Conservation (phyloP, 306 rosid species). For the Dicorynia guianensis region DNA sequence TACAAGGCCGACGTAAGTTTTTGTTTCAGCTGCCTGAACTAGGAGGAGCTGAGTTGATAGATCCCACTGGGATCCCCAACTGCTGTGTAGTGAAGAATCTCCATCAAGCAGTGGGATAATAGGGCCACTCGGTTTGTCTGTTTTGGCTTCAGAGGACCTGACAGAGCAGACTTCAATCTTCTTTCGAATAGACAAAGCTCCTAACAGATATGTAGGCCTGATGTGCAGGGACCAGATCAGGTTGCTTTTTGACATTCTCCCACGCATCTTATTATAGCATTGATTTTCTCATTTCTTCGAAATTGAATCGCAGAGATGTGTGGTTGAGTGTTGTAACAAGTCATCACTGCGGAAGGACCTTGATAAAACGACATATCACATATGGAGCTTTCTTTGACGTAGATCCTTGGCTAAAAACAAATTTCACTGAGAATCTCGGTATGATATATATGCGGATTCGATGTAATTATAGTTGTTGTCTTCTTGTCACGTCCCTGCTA, state of each 20-base stretch:
- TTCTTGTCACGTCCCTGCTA: neutral
- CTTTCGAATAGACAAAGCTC: conserved; percentile 54
- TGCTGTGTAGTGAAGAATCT: conserved; percentile 52
- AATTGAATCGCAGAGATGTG: neutral
- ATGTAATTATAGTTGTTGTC: neutral
- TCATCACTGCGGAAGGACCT: conserved; percentile 61
- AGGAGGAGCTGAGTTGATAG: conserved; percentile 50
- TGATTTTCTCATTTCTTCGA: neutral
- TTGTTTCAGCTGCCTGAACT: conserved; percentile 51
- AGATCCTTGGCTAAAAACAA: conserved; percentile 41
- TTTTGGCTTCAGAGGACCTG: conserved; percentile 62
- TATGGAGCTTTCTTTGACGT: conserved; percentile 65
- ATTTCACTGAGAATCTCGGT: conserved; percentile 78
- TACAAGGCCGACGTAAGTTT: conserved; percentile 66
- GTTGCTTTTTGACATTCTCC: conserved; percentile 42
- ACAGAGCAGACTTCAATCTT: conserved; percentile 62
- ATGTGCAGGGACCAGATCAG: conserved; percentile 83
- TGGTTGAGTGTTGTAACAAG: conserved; percentile 32
- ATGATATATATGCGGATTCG: neutral
- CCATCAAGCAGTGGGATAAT: conserved; percentile 48
- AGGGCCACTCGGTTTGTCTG: conserved; percentile 71
- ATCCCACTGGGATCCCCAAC: conserved; percentile 49
- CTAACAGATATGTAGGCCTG: conserved; percentile 52
- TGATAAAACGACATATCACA: conserved; percentile 55
- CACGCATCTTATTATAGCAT: neutral